Percentiles rank a stretch among this genome's conserved stretches.
These are phyloP conservation scores for Cutaneotrichosporon arboriforme DNA, from an alignment of 1,284 basidiomycete genomes.

Conservation along the genomic window DNA sequence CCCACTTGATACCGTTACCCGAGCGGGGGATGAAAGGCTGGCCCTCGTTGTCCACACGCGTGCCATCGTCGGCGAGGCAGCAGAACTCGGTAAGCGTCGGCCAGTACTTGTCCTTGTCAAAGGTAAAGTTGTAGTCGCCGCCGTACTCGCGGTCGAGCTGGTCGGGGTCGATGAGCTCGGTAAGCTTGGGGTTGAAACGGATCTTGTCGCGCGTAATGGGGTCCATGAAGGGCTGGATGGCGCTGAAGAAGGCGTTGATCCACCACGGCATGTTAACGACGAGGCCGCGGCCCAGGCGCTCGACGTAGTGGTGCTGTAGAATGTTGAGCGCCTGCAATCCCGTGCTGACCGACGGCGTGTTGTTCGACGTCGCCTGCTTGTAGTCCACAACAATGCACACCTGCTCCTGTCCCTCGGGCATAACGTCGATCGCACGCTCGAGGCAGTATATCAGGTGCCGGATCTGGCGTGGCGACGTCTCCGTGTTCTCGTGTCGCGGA, in stretches of 20 bases:
- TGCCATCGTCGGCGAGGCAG: conserved; percentile 36
- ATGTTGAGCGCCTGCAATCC: conserved; percentile 74
- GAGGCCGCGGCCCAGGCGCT: conserved; percentile 72
- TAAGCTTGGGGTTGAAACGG: conserved; percentile 77
- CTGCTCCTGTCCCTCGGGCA: conserved; percentile 74
- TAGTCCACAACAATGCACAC: conserved; percentile 79
- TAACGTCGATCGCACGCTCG: conserved; percentile 77
- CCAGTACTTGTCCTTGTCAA: conserved; percentile 73
- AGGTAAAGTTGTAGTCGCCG: conserved; percentile 69
- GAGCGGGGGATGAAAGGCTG: conserved; percentile 33
- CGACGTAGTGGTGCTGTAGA: conserved; percentile 85
- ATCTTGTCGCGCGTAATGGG: conserved; percentile 88
- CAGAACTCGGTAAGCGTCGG: conserved; percentile 60
- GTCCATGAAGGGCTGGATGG: conserved; percentile 80
- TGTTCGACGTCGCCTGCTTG: conserved; percentile 68
- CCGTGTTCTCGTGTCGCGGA: conserved; percentile 74
- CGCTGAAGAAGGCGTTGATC: conserved; percentile 79
- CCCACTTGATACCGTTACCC: conserved; percentile 45
- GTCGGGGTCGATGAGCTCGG: conserved; percentile 64
- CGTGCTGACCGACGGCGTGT: conserved; percentile 71
- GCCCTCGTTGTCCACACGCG: conserved; percentile 38
- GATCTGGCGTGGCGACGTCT: conserved; percentile 66
- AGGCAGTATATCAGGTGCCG: conserved; percentile 75
- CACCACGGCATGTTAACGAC: conserved; percentile 75
- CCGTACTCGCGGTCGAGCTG: conserved; percentile 81